Evolutionary conservation across 1,284 basidiomycete species (phyloP), one percentile per base, ranked within the genome.

Genomic region (Cryptococcus amylolentus): DNA sequence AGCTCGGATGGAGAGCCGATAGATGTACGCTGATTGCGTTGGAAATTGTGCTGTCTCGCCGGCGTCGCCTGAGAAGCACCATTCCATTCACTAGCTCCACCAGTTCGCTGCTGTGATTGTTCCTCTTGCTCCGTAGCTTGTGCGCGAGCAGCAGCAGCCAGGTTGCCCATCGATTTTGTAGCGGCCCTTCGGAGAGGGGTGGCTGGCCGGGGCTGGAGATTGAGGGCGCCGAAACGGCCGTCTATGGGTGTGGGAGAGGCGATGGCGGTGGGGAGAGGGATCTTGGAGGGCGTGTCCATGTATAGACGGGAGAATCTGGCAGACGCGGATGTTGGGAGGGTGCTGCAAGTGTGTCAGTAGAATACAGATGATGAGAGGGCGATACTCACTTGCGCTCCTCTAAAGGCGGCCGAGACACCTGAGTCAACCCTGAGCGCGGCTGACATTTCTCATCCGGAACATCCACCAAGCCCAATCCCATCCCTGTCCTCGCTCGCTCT

Each of bases 281-380:
- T 73, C 56, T 76, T 76, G 37, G 72, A 75, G 4, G 72, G 74
- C 20, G 74, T 76, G 46, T 76, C 74, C 51, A 70, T 72, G 26
- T 61, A 61, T 42, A 61, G 54, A 16, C 67, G 63, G 18, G 54
- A 44, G 41, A 60, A 55, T 2, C 64, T 60, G 13, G 64, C 39
- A 2, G 58, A 46, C 5, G 61, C 39, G 6, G 64, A 45, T 2
- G 69, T 49, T 10, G 71, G 70, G 26, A 67, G 16, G 2, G 67
- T 66, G 39, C 64, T 70, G 43, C 14, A 44, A 5, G 13, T 28
- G 6, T 20, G 49, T 64, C 44, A 58, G 60, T 41, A 40, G 26
- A 16, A 10, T 49, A 35, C 2, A 28, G 12, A 50, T 1, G 14
- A 20, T 12, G 14, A 14, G 16, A 44, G 28, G 38, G 6, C 9